Percentiles rank a stretch among this genome's conserved stretches.
These are phyloP conservation scores for Acanthamoeba healyi DNA, from an alignment of 208 protist genomes.

Conservation along the genomic window DNA sequence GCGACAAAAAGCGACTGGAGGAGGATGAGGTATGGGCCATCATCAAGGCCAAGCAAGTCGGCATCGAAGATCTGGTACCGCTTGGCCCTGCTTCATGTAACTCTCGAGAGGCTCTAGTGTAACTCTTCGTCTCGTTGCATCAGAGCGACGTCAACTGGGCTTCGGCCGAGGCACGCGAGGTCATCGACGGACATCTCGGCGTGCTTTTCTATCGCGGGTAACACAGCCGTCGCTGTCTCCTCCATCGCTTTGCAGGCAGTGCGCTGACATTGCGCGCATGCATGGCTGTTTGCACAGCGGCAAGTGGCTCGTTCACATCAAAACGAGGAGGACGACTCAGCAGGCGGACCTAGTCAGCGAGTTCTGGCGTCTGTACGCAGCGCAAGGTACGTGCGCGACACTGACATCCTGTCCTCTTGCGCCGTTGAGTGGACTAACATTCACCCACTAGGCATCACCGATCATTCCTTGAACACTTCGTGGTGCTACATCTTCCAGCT, in stretches of 20 bases:
- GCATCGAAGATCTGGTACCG: conserved; percentile 48
- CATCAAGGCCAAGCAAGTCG: conserved; percentile 41
- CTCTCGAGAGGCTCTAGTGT: neutral
- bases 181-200: conserved; percentile 18
- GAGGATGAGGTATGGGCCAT: conserved; percentile 59
- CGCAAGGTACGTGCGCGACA: neutral
- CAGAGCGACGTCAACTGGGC: conserved; percentile 52
- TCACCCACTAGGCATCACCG: neutral
- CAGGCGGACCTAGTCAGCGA: neutral
- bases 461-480: neutral
- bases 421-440: neutral
- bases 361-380: conserved; percentile 25
- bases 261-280: neutral
- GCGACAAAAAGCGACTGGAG: conserved; percentile 19
- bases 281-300: neutral
- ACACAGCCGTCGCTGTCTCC: neutral
- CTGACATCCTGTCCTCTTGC: neutral
- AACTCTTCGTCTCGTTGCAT: neutral
- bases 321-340: neutral
- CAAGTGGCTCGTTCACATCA: neutral
- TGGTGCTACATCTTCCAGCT: conserved; percentile 70
- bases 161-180: conserved; percentile 29
- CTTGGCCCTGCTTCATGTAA: neutral
- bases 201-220: conserved; percentile 45
- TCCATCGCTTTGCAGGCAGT: neutral